Percentiles rank a stretch among this genome's conserved stretches.
These are phyloP conservation scores for Sarocladiaceae sp. DNA, from an alignment of 2,329 filamentous ascomycete genomes.

Conservation along the genomic window DNA sequence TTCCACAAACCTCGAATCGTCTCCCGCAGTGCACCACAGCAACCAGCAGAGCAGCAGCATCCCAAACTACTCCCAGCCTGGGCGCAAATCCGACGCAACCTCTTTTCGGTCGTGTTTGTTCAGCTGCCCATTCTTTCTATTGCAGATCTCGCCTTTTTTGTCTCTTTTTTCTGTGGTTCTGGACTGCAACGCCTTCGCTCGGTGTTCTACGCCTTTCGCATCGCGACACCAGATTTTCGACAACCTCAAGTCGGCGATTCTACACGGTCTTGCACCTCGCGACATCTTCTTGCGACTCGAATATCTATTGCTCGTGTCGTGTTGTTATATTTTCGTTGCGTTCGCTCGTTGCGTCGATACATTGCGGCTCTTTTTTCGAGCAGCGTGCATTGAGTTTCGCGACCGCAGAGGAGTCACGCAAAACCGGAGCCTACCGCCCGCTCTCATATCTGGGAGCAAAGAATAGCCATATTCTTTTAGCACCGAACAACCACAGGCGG, in stretches of 20 bases:
- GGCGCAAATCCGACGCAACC: constrained; percentile 9
- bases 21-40: constrained; percentile 16
- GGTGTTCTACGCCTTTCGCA: neutral
- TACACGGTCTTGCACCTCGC: neutral
- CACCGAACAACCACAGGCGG: neutral
- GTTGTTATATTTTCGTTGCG: no score
- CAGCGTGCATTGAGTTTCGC: no score
- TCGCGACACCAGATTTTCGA: constrained; percentile 3
- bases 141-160: constrained; percentile 11
- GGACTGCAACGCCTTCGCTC: neutral
- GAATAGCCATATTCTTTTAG: no score
- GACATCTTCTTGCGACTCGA: no score
- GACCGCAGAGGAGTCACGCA: no score
- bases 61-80: constrained; percentile 10
- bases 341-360: no score
- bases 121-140: constrained; percentile 8
- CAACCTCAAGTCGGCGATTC: neutral
- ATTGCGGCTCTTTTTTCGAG: no score
- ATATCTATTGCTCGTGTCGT: no score
- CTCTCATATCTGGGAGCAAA: no score
- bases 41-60: constrained; percentile 9
- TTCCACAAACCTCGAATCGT: constrained; percentile 26
- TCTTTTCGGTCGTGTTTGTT: constrained; percentile 2
- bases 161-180: neutral
- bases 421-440: no score